phyloP scores from a whole-genome alignment of 164 flowering plant genomes.

The Chimonanthus salicifolius region DNA sequence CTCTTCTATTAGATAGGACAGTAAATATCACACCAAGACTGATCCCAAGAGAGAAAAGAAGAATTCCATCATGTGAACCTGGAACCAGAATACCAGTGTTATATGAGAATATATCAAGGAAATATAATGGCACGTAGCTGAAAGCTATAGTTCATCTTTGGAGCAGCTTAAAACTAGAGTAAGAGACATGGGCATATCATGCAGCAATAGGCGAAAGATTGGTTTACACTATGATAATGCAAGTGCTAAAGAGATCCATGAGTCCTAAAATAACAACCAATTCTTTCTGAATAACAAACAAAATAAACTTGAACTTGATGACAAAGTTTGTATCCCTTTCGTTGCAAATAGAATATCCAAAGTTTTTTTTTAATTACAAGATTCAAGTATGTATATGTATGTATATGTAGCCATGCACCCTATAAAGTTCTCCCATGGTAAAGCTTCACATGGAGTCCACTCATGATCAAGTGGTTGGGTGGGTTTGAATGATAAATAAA shows the following conservation, averaged over 20 bases:
- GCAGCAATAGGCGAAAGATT: not conserved
- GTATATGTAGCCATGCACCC: too few species aligned
- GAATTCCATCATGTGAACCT: constrained; percentile 34
- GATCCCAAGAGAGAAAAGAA: constrained; percentile 53
- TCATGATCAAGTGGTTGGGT: too few species aligned
- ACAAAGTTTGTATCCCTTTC: too few species aligned
- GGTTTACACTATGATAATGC: not conserved
- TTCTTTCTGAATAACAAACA: not conserved
- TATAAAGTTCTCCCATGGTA: too few species aligned
- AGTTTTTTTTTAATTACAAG: too few species aligned
- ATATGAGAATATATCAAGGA: not conserved
- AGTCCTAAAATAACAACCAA: not conserved
- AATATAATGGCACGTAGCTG: not conserved
- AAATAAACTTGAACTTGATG: not conserved
- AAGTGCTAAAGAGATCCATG: not conserved
- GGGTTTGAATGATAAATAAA: too few species aligned
- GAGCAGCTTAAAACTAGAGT: too few species aligned
- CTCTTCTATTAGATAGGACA: constrained; percentile 33
- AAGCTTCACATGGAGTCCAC: too few species aligned
- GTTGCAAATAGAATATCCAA: too few species aligned
- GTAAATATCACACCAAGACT: constrained; percentile 52
- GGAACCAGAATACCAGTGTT: constrained; percentile 6
- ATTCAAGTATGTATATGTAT: too few species aligned
- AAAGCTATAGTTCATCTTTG: not conserved
- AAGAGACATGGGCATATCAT: too few species aligned